A percentile compares a stretch with the other conserved stretches of the same genome.
Evolutionary conservation across 495 filamentous ascomycete genomes (phyloP).

Genomic region (Neurospora hispaniola): DNA sequence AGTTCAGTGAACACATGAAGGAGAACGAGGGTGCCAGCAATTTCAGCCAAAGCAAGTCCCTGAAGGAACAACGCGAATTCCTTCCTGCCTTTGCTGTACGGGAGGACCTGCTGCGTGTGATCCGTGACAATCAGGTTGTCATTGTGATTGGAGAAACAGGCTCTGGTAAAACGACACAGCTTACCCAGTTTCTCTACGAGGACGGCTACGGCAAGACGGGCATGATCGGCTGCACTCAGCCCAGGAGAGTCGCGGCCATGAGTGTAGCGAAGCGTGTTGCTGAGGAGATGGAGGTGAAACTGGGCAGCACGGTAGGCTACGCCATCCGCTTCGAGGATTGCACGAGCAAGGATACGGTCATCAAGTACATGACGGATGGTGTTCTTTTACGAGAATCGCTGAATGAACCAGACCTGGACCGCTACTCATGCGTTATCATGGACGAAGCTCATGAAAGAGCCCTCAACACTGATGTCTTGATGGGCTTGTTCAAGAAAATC

Average conservation of each 20-base stretch:
- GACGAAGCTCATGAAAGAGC: conserved; percentile 98
- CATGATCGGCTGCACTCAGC: conserved; percentile 93
- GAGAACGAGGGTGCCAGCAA: conserved; percentile 79
- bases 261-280: conserved; percentile 97
- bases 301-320: conserved; percentile 85
- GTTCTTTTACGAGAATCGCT: conserved; percentile 90
- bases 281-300: conserved; percentile 96
- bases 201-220: conserved; percentile 81
- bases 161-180: conserved; percentile 92
- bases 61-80: conserved; percentile 87
- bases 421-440: conserved; percentile 98
- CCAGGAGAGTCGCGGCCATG: conserved; percentile 94
- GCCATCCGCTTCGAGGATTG: conserved; percentile 99
- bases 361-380: conserved; percentile 99
- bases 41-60: conserved; percentile 85
- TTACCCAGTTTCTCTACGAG: conserved; percentile 91
- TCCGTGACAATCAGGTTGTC: conserved; percentile 93
- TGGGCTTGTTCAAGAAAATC: conserved; percentile 97
- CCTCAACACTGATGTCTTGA: conserved; percentile 91
- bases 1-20: conserved; percentile 86
- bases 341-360: conserved; percentile 84
- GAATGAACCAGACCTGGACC: conserved; percentile 83
- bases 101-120: conserved; percentile 88
- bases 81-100: conserved; percentile 94
- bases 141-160: conserved; percentile 96